Conservation (phyloP, 768 basidiomycete species). For the Lactarius quietus region DNA sequence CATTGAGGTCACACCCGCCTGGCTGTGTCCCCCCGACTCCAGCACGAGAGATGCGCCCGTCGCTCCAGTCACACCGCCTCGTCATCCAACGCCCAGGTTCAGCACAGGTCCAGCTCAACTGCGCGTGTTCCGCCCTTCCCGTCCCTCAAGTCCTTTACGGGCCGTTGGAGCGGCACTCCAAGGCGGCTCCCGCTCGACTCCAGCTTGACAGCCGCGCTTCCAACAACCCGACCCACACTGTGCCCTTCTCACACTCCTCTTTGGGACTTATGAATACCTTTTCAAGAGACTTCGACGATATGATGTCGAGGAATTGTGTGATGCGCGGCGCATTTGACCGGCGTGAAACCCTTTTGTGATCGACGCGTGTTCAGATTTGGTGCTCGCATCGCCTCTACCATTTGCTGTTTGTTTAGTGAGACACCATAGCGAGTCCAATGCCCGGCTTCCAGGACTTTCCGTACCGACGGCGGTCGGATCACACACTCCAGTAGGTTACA, state of each 20-base stretch:
- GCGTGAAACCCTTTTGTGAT: slow-evolving; percentile 5
- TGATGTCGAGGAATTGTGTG: background rate
- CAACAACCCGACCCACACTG: background rate
- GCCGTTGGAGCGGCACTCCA: background rate
- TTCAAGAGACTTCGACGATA: background rate
- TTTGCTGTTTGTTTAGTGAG: background rate
- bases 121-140: background rate
- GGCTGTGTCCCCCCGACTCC: background rate
- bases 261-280: background rate
- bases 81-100: background rate
- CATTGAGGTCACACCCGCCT: background rate
- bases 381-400: slow-evolving; percentile 13
- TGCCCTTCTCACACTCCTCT: background rate
- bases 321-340: background rate
- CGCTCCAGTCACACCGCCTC: background rate
- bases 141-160: background rate
- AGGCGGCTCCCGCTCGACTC: background rate
- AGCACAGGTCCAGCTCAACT: background rate
- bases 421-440: background rate
- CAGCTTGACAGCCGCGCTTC: background rate
- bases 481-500: background rate
- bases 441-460: slow-evolving; percentile 6
- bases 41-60: background rate
- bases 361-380: slow-evolving; percentile 4
- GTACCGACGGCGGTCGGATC: slow-evolving; percentile 1